These are phyloP conservation scores for Chaetothyriales sp. DNA, from an alignment of 2,329 filamentous ascomycete species.

Conservation along the genomic window DNA sequence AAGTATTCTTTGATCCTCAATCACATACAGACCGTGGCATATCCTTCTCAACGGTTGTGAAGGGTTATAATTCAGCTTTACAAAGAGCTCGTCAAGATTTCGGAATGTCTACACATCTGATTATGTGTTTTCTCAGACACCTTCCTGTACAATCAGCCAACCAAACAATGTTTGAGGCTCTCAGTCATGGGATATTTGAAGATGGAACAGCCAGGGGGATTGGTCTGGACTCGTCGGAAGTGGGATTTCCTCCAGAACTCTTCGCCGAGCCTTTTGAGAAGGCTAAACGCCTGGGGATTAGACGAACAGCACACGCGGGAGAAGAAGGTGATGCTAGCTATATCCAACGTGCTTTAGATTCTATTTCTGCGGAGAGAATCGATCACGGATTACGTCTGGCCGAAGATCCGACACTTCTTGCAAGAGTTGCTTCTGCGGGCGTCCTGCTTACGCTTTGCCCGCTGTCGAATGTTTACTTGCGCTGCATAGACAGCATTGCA, in stretches of 20 bases:
- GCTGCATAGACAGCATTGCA: conserved; percentile 39
- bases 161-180: conserved; percentile 10
- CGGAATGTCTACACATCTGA: conserved; percentile 51
- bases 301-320: conserved; percentile 60
- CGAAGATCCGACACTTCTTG: conserved; percentile 46
- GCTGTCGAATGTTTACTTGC: conserved; percentile 54
- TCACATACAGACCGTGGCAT: conserved; percentile 56
- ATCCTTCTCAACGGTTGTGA: conserved; percentile 48
- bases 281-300: conserved; percentile 40
- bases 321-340: conserved; percentile 60
- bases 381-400: conserved; percentile 59
- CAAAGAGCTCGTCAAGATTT: conserved; percentile 47
- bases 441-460: conserved; percentile 60
- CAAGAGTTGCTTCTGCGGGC: conserved; percentile 42
- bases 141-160: conserved; percentile 9
- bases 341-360: conserved; percentile 49
- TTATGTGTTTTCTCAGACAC: conserved; percentile 55
- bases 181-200: conserved; percentile 24
- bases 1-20: conserved; percentile 73
- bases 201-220: conserved; percentile 47
- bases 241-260: conserved; percentile 40
- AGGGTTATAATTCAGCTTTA: conserved; percentile 49
- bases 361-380: conserved; percentile 51
- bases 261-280: conserved; percentile 50
- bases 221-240: conserved; percentile 52